Evolutionary conservation across 164 flowering plant species (phyloP), one percentile per base, ranked within the genome.

Genomic region (Magnolia kwangsiensis): DNA sequence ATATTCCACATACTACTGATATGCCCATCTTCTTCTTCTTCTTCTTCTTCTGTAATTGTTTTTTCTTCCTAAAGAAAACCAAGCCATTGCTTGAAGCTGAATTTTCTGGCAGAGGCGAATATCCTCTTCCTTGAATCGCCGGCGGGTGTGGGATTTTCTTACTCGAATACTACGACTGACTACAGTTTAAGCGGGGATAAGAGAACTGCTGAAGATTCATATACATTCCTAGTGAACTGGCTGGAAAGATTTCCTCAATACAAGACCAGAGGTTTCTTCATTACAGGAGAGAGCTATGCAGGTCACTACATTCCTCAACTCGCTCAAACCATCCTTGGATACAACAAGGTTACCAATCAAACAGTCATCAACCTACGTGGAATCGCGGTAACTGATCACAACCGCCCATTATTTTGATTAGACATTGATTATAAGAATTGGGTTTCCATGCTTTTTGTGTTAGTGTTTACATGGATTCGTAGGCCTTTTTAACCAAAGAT

Each of bases 221-320:
- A 89, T 77, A 81, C 23, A 49, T 91, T 91, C 81, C 29, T 91
- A 76, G 86, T 85, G 59, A 87, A 86, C 51, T 91, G 95, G 95
- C 79, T 89, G 72, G 72, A 50, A 79, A 76, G 85, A 82, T 59
- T 91, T 85, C 78, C 90, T 92, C 1, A 89, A 45, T 27, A 27
- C 80, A 82, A 83, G 71, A 18, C 72, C 58, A 81, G 67, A 45
- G 90, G 87, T 66, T 87, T 91, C 80, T 91, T 71, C 83, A 74
- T 91, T 16, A 71, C 95, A 23, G 92, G 95, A 69, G 92, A 91
- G 82, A 85, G 86, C 80, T 85, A 85, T 18, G 84, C 82, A 0
- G 84, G 87, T 10, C 85, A 85, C 37, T 89, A 91, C 59, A 87
- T 88, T 59, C 95, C 95, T 76, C 93, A 91, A 61, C 84, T 91